Percentiles rank a stretch among this genome's conserved stretches.
These are phyloP conservation scores for Leccinum truebloodii DNA, from an alignment of 768 basidiomycete species.

Conservation along the genomic window DNA sequence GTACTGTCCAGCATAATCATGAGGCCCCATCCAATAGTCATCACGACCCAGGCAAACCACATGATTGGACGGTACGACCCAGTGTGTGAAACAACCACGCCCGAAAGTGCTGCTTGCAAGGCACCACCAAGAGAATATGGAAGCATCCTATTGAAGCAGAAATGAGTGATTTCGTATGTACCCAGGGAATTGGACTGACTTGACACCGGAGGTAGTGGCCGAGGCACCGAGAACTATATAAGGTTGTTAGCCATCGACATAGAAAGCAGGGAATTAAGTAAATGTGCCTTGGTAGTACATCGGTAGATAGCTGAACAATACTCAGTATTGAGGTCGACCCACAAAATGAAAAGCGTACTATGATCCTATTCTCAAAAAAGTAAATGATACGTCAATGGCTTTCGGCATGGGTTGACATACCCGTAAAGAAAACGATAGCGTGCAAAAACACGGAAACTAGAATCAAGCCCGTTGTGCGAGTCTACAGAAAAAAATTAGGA, in stretches of 20 bases:
- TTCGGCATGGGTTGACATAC: conserved; percentile 17
- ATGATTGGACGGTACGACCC: conserved; percentile 35
- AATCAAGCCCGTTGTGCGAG: conserved; percentile 38
- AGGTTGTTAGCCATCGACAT: neutral
- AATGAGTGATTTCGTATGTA: neutral
- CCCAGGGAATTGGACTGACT: conserved; percentile 14
- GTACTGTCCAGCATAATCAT: conserved; percentile 38
- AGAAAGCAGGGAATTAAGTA: neutral
- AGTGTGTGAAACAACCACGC: conserved; percentile 26
- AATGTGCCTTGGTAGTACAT: conserved; percentile 40
- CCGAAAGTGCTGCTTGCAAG: conserved; percentile 21
- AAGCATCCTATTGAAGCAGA: conserved; percentile 32
- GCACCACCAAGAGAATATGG: conserved; percentile 34
- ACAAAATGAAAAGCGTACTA: conserved; percentile 21
- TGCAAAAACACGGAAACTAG: conserved; percentile 38
- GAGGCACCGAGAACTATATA: conserved; percentile 36
- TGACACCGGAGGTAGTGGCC: conserved; percentile 35
- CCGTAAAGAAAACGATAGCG: conserved; percentile 32
- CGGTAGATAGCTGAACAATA: conserved; percentile 35
- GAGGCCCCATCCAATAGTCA: conserved; percentile 38
- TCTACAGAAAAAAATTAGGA: conserved; percentile 24
- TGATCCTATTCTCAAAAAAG: conserved; percentile 18
- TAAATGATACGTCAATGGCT: neutral
- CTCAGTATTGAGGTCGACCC: conserved; percentile 5
- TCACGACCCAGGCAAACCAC: conserved; percentile 31